Evolutionary conservation across 116 monocot species (phyloP).

Genomic region (Posidonia oceanica): DNA sequence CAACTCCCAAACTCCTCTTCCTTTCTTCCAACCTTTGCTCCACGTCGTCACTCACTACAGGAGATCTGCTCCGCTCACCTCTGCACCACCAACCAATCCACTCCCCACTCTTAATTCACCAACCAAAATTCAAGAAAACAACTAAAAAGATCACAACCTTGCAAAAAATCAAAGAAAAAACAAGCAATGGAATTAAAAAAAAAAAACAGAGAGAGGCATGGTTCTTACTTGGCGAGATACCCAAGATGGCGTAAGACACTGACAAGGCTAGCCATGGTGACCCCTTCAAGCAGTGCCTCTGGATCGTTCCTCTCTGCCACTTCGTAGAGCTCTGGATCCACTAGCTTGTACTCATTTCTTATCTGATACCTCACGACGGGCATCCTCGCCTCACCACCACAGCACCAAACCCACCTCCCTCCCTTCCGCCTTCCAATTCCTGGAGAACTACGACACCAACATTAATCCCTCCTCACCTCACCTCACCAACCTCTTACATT

Average conservation of each 20-base stretch:
- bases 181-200: too few relatives aligned
- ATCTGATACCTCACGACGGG: conserved; percentile 20
- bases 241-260: conserved; percentile 90
- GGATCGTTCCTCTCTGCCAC: conserved; percentile 15
- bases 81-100: too few relatives aligned
- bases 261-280: conserved; percentile 66
- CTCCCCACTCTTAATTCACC: neutral
- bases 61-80: too few relatives aligned
- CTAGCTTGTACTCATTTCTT: conserved; percentile 19
- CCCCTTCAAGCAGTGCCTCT: conserved; percentile 26
- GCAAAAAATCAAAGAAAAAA: neutral
- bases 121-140: neutral
- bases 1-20: too few relatives aligned
- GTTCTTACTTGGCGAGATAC: conserved; percentile 81
- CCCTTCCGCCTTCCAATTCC: neutral
- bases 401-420: neutral
- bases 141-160: neutral
- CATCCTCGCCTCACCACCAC: conserved; percentile 9
- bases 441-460: too few relatives aligned
- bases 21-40: too few relatives aligned
- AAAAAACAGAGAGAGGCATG: too few relatives aligned
- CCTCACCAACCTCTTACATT: neutral
- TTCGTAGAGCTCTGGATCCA: conserved; percentile 19
- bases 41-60: too few relatives aligned
- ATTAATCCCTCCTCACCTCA: neutral